Evolutionary conservation across 2,329 filamentous ascomycete genomes (phyloP), one percentile per base, ranked within the genome.

Genomic region (Colletotrichum sp.): DNA sequence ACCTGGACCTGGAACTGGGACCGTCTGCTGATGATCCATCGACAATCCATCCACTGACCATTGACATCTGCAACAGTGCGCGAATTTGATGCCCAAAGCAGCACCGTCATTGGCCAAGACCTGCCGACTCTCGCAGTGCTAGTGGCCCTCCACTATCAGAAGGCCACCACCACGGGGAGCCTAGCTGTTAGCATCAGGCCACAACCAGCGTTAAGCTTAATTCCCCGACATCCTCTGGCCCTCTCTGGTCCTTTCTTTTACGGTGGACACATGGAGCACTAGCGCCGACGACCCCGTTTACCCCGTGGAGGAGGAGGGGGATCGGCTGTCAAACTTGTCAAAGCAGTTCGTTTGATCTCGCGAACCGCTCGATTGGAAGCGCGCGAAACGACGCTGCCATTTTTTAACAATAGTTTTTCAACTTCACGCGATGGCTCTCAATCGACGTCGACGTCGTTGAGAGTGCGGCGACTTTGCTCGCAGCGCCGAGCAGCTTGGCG

Each of bases 401-500:
- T 69, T 36, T 18, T 36, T 5, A 2, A 2, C 4, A 3, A 48
- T 24, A 13, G n/a, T 3, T 28, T 34, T 34, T 26, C 61, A 26
- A 67, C 64, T 16, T 48, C 36, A 63, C 12, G 30, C 59, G 59
- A 24, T 8, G 32, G 12, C 30, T 21, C 9, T 34, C 59, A n/a
- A 34, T 60, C 30, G 26, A 64, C n/a, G 64, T 74, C 60, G 21
- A 48, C 68, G 32, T 65, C 64, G 73, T 68, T 63, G 16, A 60
- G 43, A 30, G 65, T 76, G 74, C 74, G 74, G 74, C 74, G 74
- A 74, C 74, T 66, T 72, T 6, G n/a, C 70, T 74, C 70, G 74
- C 74, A 76, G 74, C 65, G 74, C 74, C 74, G 64, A 76, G 74
- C 71, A 34, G 68, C 74, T 76, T 76, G 74, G 74, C 74, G 65